These are phyloP conservation scores for Ganoderma leucocontextum DNA, from an alignment of 1,284 basidiomycete species.

Conservation along the genomic window DNA sequence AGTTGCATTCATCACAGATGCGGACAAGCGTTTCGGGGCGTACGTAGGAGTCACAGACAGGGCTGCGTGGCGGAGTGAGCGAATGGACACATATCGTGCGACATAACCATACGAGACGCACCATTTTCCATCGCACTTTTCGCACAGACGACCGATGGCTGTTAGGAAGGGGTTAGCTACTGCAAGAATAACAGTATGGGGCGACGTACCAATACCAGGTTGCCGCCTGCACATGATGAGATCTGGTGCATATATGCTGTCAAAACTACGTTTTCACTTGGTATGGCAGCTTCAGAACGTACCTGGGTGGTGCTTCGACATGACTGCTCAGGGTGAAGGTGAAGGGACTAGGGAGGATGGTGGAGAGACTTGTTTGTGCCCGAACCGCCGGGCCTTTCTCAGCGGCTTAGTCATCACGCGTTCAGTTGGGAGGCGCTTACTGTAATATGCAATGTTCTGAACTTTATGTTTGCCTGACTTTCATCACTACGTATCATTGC, in stretches of 20 bases:
- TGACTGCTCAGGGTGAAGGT: conserved; percentile 39
- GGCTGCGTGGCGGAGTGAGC: conserved; percentile 58
- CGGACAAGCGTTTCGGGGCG: conserved; percentile 97
- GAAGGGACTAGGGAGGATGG: neutral
- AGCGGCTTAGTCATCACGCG: conserved; percentile 8
- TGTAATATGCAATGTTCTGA: neutral
- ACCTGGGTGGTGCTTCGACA: conserved; percentile 96
- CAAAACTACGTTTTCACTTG: conserved; percentile 12
- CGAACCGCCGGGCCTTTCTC: conserved; percentile 2
- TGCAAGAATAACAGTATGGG: neutral
- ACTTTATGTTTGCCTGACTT: neutral
- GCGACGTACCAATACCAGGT: conserved; percentile 86
- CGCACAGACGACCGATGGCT: conserved; percentile 97
- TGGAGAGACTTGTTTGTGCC: neutral
- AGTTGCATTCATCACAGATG: conserved; percentile 99
- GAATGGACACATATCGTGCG: neutral
- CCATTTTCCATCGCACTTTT: conserved; percentile 99
- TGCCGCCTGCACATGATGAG: conserved; percentile 97
- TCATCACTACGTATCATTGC: neutral
- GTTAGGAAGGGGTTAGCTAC: conserved; percentile 5
- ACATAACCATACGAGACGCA: conserved; percentile 46
- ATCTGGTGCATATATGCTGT: conserved; percentile 57
- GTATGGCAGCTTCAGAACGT: conserved; percentile 9
- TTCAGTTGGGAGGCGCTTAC: neutral
- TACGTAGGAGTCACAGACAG: conserved; percentile 99